A percentile compares a stretch with the other conserved stretches of the same genome.
These are phyloP conservation scores for Colletotrichum sojae DNA, from an alignment of 2,329 filamentous ascomycete genomes.

Conservation along the genomic window DNA sequence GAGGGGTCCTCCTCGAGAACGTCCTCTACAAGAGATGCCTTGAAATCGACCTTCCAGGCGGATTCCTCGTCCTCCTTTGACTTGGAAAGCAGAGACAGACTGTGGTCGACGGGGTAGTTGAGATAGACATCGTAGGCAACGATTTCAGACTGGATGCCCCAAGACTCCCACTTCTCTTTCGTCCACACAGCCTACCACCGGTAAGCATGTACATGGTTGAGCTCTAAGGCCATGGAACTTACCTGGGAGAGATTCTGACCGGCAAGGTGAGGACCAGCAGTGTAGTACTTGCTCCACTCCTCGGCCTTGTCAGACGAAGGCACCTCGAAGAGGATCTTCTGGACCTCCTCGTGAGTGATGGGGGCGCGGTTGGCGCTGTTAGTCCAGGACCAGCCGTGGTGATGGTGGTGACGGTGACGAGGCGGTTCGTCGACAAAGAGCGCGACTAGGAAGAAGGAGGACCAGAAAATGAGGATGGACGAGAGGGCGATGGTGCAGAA, in stretches of 20 bases:
- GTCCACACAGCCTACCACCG: constrained; percentile 77
- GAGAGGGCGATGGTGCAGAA: constrained; percentile 75
- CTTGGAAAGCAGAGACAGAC: constrained; percentile 75
- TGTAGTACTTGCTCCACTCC: constrained; percentile 86
- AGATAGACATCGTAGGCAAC: constrained; percentile 82
- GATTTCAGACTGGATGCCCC: constrained; percentile 76
- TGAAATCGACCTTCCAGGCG: constrained; percentile 76
- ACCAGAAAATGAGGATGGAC: constrained; percentile 66
- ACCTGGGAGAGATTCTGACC: constrained; percentile 83
- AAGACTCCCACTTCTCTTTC: constrained; percentile 78
- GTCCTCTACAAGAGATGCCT: constrained; percentile 88
- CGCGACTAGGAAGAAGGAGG: constrained; percentile 65
- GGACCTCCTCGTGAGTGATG: constrained; percentile 65
- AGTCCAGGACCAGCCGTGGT: constrained; percentile 46
- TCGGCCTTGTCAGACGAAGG: constrained; percentile 70
- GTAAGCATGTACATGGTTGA: constrained; percentile 16
- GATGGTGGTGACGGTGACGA: constrained; percentile 51
- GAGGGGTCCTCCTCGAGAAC: constrained; percentile 87
- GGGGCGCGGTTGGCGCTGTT: constrained; percentile 44
- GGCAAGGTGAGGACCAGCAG: constrained; percentile 80
- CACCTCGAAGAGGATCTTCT: constrained; percentile 69
- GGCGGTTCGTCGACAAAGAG: constrained; percentile 56
- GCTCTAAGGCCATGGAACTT: constrained; percentile 30
- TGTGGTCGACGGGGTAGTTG: constrained; percentile 82
- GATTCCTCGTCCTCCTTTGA: constrained; percentile 46